Evolutionary conservation across 331 rosid genomes (phyloP), one percentile per base, ranked within the genome.

Genomic region (Malus hybrid): DNA sequence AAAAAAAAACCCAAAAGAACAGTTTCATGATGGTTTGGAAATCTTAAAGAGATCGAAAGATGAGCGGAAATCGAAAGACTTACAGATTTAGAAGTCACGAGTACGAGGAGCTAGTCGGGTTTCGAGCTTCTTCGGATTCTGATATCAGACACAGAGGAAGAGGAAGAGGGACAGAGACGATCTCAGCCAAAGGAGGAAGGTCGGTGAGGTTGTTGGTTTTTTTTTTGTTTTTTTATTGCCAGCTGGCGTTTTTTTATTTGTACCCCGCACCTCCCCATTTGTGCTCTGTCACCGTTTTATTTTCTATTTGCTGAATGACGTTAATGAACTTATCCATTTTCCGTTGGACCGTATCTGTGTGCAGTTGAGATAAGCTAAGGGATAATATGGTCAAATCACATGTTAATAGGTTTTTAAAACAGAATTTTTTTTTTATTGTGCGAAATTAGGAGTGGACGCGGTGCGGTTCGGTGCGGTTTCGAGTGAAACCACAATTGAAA

Each of bases 41-140:
- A 50, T 50, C 56, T 50, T 5, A 6, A 7, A 2, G 65, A 61
- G 28, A 61, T 61, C 32, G 1, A 61, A 2, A 18, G 1, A 39
- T 39, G 46, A 39, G 46, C 46, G 12, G 46, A 39, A 39, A 39
- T 39, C 46, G 1, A 39, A 6, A 77, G 34, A 80, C 91, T 72
- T 79, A 85, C 94, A 27, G 78, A 80, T 46, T 66, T 39, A 55
- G 46, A 76, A 82, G 66, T 50, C 7, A 50, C n/a, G 63, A 46
- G 27, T 69, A 80, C 24, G 81, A 76, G 62, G 19, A 81, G 24
- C 15, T 57, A 9, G 13, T 57, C 63, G 52, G 75, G 2, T 69
- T 68, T 16, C 65, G 31, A 27, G 29, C 29, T 61, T 61, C 66
- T 48, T 50, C 56, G 56, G 56, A 50, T 16, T 50, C 56, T 50